Percentiles rank a stretch among this genome's conserved stretches.
Evolutionary conservation across 2,329 filamentous ascomycete genomes (phyloP).

Genomic region (Ceratocystis papillata): DNA sequence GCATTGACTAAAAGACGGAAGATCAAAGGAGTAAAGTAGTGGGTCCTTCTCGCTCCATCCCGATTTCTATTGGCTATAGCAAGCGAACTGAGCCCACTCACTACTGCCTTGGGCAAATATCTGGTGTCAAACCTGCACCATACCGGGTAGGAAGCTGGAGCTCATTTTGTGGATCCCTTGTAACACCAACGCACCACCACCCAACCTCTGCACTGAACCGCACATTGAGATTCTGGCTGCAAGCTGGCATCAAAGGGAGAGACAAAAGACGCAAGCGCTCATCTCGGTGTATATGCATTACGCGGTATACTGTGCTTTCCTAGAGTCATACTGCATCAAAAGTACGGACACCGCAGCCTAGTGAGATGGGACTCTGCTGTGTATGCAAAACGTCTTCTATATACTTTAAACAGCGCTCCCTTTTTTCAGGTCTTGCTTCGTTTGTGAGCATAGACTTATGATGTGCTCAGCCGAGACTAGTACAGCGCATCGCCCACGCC

Average conservation of each 20-base stretch:
- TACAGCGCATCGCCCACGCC: no score
- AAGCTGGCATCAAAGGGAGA: background rate
- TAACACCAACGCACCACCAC: background rate
- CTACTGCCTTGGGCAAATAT: background rate
- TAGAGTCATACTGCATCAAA: no score
- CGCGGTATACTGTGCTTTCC: no score
- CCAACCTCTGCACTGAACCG: background rate
- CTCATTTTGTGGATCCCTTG: background rate
- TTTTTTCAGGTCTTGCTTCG: no score
- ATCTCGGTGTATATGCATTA: no score
- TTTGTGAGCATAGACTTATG: no score
- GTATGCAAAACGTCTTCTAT: no score
- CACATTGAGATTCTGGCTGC: background rate
- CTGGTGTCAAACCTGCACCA: background rate
- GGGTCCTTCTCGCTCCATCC: conserved; percentile 20
- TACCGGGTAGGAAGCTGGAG: background rate
- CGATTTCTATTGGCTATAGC: conserved; percentile 22
- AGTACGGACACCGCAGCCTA: no score
- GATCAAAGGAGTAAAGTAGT: background rate
- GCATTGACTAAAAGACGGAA: background rate
- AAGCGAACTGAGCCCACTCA: conserved; percentile 23
- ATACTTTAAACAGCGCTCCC: no score
- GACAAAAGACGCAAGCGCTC: background rate
- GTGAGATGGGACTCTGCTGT: no score
- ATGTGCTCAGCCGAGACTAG: no score